Conservation (phyloP, 305 asterid species). For the Fraxinus baroniana region DNA sequence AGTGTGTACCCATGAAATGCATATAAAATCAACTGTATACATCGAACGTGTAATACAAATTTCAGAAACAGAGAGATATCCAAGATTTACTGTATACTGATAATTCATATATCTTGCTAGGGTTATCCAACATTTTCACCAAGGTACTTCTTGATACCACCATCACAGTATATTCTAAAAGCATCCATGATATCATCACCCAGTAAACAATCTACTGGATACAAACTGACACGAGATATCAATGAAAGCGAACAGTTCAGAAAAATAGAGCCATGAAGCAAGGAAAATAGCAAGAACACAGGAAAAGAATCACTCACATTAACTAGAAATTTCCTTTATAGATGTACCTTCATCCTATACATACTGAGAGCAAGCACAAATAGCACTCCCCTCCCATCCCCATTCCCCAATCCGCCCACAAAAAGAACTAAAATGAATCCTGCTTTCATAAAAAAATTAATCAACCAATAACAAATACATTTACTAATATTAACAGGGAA, state of each 20-base stretch:
- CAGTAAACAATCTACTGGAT: not conserved
- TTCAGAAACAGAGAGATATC: not conserved
- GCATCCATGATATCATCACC: not conserved
- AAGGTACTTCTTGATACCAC: slow-evolving; percentile 4
- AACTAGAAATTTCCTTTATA: slow-evolving; percentile 4
- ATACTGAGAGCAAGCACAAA: not conserved
- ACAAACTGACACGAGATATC: not conserved
- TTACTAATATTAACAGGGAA: slow-evolving; percentile 19
- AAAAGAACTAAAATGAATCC: not conserved
- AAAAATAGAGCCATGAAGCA: not conserved
- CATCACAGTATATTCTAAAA: not conserved
- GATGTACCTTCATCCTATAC: not conserved
- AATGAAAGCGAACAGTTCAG: not conserved
- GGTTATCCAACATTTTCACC: slow-evolving; percentile 1
- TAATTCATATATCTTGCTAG: not conserved
- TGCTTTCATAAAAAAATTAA: slow-evolving; percentile 9
- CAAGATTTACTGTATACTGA: slow-evolving; percentile 4
- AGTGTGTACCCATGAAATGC: not conserved
- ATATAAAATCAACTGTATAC: slow-evolving; percentile 6
- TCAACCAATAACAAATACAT: slow-evolving; percentile 15
- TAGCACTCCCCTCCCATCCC: not conserved
- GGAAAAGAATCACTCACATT: slow-evolving; percentile 8
- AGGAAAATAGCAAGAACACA: not conserved
- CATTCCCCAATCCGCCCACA: not conserved
- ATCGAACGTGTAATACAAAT: not conserved